phyloP scores from a whole-genome alignment of 805 yeast genomes.

The Pichia sporocuriosa region DNA sequence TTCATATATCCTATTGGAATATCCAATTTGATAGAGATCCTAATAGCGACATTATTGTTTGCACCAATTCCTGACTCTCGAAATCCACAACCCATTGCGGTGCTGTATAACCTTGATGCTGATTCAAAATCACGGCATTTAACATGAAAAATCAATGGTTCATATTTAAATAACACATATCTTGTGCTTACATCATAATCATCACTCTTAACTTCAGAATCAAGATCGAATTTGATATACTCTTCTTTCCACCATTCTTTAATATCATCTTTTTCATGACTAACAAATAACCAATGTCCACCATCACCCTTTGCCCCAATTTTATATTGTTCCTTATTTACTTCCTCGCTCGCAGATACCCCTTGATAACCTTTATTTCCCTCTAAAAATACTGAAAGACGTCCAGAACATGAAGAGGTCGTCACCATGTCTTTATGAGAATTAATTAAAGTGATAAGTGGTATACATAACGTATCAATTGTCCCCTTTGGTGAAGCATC shows the following conservation, averaged over 20 bases:
- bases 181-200: conserved; percentile 31
- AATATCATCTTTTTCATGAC: conserved; percentile 52
- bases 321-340: conserved; percentile 20
- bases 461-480: conserved; percentile 67
- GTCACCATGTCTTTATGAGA: conserved; percentile 63
- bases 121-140: conserved; percentile 56
- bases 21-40: conserved; percentile 69
- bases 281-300: conserved; percentile 77
- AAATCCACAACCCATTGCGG: conserved; percentile 80
- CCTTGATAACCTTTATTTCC: conserved; percentile 57
- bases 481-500: conserved; percentile 87
- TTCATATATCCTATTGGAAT: conserved; percentile 62
- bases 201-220: background rate
- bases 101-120: conserved; percentile 57
- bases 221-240: conserved; percentile 19
- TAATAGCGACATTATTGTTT: conserved; percentile 68
- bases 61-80: conserved; percentile 83
- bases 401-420: conserved; percentile 83
- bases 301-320: conserved; percentile 83
- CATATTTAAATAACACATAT: conserved; percentile 68
- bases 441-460: conserved; percentile 66
- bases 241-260: conserved; percentile 38
- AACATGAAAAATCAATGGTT: conserved; percentile 80
- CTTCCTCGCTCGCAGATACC: no score
- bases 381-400: conserved; percentile 76